These are phyloP conservation scores for Pythium rhizo-oryzae DNA, from an alignment of 352 stramenopile species.

Conservation along the genomic window DNA sequence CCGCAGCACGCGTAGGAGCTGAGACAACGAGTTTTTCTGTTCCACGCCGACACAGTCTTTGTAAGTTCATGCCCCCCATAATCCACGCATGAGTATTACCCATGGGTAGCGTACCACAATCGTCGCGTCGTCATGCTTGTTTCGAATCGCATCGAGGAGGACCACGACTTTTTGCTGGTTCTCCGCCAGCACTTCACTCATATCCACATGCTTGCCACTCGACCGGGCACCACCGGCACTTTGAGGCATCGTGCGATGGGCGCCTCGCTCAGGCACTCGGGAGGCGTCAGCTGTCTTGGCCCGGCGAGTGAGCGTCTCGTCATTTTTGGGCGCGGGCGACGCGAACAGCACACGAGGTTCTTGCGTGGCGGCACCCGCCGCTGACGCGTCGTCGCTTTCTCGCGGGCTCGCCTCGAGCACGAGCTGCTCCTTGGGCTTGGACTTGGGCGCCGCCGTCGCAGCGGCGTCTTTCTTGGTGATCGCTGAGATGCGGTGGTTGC, in stretches of 20 bases:
- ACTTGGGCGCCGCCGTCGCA: background rate
- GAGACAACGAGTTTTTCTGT: constrained; percentile 72
- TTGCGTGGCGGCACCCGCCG: background rate
- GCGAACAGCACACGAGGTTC: constrained; percentile 6
- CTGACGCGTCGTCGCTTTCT: background rate
- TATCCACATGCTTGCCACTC: constrained; percentile 39
- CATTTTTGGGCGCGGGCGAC: background rate
- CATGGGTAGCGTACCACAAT: constrained; percentile 40
- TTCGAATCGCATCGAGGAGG: constrained; percentile 47
- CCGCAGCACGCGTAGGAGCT: constrained; percentile 62
- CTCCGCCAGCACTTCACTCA: constrained; percentile 48
- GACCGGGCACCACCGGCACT: constrained; percentile 24
- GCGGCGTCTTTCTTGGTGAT: background rate
- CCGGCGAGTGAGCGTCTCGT: constrained; percentile 17
- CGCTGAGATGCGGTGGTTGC: constrained; percentile 39
- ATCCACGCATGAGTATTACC: too few species aligned
- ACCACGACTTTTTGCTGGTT: constrained; percentile 62
- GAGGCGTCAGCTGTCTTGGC: constrained; percentile 30
- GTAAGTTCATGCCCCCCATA: too few species aligned
- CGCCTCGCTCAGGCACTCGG: constrained; percentile 21
- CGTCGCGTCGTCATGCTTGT: constrained; percentile 42
- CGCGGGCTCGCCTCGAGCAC: background rate
- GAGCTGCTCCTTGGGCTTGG: background rate
- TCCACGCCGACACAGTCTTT: background rate
- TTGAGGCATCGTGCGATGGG: constrained; percentile 3